Percentiles rank a stretch among this genome's conserved stretches.
phyloP scores from a whole-genome alignment of 257 asterid species.

The Cruciata laevipes region DNA sequence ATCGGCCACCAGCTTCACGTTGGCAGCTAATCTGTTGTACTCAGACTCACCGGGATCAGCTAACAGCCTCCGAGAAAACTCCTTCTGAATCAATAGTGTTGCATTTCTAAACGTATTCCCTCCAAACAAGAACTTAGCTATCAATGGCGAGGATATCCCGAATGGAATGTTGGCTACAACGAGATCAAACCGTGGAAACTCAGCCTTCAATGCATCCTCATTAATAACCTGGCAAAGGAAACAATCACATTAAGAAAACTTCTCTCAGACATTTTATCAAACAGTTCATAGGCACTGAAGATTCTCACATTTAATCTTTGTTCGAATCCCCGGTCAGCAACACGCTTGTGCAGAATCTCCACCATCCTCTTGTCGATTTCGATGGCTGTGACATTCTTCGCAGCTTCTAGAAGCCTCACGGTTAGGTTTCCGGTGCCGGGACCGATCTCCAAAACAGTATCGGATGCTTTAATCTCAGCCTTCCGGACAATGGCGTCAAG shows the following conservation, averaged over 20 bases:
- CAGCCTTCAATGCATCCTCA: conserved; percentile 66
- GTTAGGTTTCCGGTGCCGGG: conserved; percentile 98
- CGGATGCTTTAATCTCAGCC: conserved; percentile 57
- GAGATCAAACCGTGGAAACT: conserved; percentile 70
- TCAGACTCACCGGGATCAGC: conserved; percentile 84
- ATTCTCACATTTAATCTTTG: conserved; percentile 56
- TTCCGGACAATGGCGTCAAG: conserved; percentile 58
- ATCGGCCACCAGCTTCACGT: conserved; percentile 69
- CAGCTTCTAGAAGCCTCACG: conserved; percentile 70
- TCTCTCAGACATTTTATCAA: conserved; percentile 40
- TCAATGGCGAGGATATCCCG: conserved; percentile 75
- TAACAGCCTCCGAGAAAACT: conserved; percentile 69
- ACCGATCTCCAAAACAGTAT: conserved; percentile 87
- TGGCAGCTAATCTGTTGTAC: conserved; percentile 73
- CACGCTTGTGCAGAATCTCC: conserved; percentile 57
- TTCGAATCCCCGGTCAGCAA: conserved; percentile 40
- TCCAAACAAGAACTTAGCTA: conserved; percentile 67
- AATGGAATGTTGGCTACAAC: conserved; percentile 95
- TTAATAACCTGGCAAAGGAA: conserved; percentile 44
- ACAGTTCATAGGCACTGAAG: conserved; percentile 21
- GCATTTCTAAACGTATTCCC: conserved; percentile 60
- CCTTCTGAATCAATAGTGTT: conserved; percentile 77
- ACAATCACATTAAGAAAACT: background rate
- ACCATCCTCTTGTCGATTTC: conserved; percentile 87
- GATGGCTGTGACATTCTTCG: conserved; percentile 58